phyloP scores from a whole-genome alignment of 2,329 filamentous ascomycete species.

The Aspergillus eucalypticola region DNA sequence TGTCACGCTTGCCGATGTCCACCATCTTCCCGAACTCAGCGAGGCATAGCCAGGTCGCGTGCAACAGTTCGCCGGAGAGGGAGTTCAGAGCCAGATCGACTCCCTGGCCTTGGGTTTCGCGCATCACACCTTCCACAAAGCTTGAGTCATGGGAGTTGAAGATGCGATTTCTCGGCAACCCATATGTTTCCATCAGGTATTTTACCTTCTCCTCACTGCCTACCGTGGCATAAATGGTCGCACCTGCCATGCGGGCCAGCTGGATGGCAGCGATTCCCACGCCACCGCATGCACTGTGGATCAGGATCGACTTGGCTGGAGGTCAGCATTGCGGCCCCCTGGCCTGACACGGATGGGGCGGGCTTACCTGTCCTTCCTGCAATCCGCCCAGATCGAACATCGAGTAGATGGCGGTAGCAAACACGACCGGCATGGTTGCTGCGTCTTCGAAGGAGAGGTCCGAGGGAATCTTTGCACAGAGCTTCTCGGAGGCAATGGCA shows the following conservation, averaged over 20 bases:
- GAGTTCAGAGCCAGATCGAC: conserved; percentile 23
- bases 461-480: conserved; percentile 9
- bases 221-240: conserved; percentile 20
- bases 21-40: conserved; percentile 24
- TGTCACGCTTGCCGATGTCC: conserved; percentile 23
- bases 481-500: conserved; percentile 1
- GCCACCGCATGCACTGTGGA: conserved; percentile 10
- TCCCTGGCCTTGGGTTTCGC: conserved; percentile 20
- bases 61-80: conserved; percentile 9
- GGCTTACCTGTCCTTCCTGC: conserved; percentile 9
- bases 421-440: conserved; percentile 7
- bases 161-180: conserved; percentile 21
- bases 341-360: too few relatives aligned
- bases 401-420: conserved; percentile 11
- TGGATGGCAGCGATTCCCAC: conserved; percentile 15
- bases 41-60: conserved; percentile 18
- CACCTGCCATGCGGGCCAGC: conserved; percentile 6
- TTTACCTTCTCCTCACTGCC: conserved; percentile 19
- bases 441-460: conserved; percentile 8
- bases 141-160: conserved; percentile 22
- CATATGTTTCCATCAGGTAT: conserved; percentile 12
- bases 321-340: too few relatives aligned
- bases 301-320: conserved; percentile 9
- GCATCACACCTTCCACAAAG: conserved; percentile 20
- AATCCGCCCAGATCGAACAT: conserved; percentile 9